These are phyloP conservation scores for Phialophora macrospora DNA, from an alignment of 2,329 filamentous ascomycete species.

Conservation along the genomic window DNA sequence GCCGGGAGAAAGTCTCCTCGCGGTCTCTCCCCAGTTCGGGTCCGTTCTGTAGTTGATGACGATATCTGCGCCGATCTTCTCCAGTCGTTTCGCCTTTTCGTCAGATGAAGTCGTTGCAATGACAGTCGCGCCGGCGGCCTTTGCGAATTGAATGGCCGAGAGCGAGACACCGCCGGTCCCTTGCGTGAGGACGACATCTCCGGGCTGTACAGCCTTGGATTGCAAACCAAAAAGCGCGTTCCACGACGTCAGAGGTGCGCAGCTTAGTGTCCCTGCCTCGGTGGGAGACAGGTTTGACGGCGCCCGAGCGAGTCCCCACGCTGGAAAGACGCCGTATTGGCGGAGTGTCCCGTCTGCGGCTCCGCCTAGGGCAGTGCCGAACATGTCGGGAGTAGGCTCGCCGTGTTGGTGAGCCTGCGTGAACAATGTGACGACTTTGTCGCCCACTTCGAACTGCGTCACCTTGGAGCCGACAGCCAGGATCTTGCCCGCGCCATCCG, in stretches of 20 bases:
- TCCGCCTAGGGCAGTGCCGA: conserved; percentile 68
- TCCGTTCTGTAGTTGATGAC: conserved; percentile 66
- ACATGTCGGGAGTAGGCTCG: conserved; percentile 48
- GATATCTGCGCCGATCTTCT: conserved; percentile 61
- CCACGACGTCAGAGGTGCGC: conserved; percentile 69
- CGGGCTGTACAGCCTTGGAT: conserved; percentile 55
- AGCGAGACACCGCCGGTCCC: conserved; percentile 66
- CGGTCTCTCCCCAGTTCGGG: conserved; percentile 64
- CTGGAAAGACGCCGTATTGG: conserved; percentile 69
- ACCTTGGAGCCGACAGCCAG: conserved; percentile 61
- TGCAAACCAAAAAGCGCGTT: conserved; percentile 66
- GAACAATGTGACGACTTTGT: conserved; percentile 64
- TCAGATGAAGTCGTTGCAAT: conserved; percentile 65
- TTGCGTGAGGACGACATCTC: conserved; percentile 63
- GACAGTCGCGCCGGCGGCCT: conserved; percentile 58
- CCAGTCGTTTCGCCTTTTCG: conserved; percentile 59
- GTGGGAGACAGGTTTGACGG: conserved; percentile 61
- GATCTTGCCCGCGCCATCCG: conserved; percentile 54
- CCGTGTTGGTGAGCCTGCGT: conserved; percentile 62
- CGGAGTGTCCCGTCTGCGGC: conserved; percentile 70
- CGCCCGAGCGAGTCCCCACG: conserved; percentile 68
- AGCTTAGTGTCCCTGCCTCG: conserved; percentile 64
- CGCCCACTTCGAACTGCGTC: conserved; percentile 60
- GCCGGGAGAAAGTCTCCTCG: conserved; percentile 56
- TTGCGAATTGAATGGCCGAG: conserved; percentile 50